Percentiles rank a stretch among this genome's conserved stretches.
These are phyloP conservation scores for Mucor lusitanicus DNA, from an alignment of 371 early-diverging fungal genomes.

Conservation along the genomic window DNA sequence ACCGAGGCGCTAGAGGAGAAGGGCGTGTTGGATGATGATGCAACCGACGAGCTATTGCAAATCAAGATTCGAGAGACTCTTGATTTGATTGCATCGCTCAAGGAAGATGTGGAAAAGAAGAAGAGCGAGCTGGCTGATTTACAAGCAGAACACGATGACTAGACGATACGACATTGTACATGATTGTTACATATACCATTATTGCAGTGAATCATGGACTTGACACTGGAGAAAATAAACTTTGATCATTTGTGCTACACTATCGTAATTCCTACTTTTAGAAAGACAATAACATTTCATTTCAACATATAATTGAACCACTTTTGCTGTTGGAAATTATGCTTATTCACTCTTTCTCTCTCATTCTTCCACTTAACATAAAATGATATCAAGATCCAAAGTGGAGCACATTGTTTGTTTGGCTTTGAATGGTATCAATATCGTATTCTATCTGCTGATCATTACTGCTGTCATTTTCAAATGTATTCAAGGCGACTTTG, in stretches of 20 bases:
- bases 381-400: slow-evolving; percentile 44
- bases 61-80: neutral
- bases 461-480: slow-evolving; percentile 38
- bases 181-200: too few species aligned
- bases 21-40: neutral
- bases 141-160: neutral
- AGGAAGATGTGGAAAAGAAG: neutral
- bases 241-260: neutral
- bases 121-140: neutral
- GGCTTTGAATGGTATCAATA: slow-evolving; percentile 39
- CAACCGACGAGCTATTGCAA: neutral
- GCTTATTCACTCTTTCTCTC: neutral
- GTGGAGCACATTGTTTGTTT: slow-evolving; percentile 43
- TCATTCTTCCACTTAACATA: neutral
- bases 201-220: neutral
- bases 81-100: neutral
- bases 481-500: slow-evolving; percentile 34
- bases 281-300: neutral
- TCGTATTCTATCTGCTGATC: slow-evolving; percentile 33
- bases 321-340: neutral
- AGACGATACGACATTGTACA: too few species aligned
- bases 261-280: neutral
- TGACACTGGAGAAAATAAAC: neutral
- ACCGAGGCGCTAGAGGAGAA: neutral
- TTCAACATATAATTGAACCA: neutral